Evolutionary conservation across 2,329 filamentous ascomycete genomes (phyloP), one percentile per base, ranked within the genome.

Genomic region (Ceratocystis destructans): DNA sequence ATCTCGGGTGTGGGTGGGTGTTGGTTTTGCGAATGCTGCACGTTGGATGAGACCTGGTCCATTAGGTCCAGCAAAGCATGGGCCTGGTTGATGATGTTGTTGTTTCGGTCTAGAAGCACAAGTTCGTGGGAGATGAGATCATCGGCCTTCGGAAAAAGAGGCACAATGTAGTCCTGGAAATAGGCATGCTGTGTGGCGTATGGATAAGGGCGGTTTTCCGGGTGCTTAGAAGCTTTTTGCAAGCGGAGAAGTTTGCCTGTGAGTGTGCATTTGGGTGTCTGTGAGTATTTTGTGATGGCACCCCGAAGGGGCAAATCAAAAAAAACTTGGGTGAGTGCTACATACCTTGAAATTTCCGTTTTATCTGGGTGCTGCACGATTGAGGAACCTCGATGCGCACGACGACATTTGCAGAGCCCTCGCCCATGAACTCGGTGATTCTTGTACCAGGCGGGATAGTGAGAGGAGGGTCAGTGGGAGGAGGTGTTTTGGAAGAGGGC

Each of bases 361-460:
- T 65, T 10, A 71, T 69, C 55, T 71, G 70, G 53, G 73, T 69
- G 46, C 72, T 69, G 64, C 73, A 70, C 66, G 71, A 71, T 67
- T 74, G 71, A 3, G 77, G 74, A 22, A 79, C 68, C 59, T 77
- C 76, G 66, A 88, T 79, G 70, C 81, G 80, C 72, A 89, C 91
- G 69, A 92, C 86, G 64, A 87, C 81, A 73, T 94, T 93, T 64
- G 89, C 88, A 28, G 87, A 86, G 28, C 89, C 89, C 74, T 94
- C 89, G 31, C 80, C 82, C 25, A 84, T 75, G 67, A 83, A 76
- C 64, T 74, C 64, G 22, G 61, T 66, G 8, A 69, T 66, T 44
- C 41, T 48, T 12, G 65, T 67, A 17, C 69, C 69, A 10, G 62
- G 37, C 3, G 69, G 69, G 28, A 69, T 66, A 41, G 31, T 45